Evolutionary conservation across 2,329 filamentous ascomycete species (phyloP).

Genomic region (Arthroderma sp.): DNA sequence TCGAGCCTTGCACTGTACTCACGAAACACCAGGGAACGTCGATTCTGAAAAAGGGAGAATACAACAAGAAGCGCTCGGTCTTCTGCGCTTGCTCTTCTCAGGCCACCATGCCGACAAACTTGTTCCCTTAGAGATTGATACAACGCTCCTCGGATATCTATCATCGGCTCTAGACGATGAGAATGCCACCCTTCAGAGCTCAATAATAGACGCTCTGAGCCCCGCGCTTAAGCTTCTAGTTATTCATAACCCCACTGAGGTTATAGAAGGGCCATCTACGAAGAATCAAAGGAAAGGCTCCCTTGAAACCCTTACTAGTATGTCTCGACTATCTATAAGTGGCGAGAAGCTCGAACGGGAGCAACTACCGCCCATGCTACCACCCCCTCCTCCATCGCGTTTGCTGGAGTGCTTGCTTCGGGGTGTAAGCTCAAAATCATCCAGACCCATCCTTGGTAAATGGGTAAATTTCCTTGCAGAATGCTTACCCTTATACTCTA

Average conservation of each 20-base stretch:
- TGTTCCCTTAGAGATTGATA: conserved; percentile 47
- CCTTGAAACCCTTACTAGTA: conserved; percentile 27
- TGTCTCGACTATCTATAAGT: conserved; percentile 33
- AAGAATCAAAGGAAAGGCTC: conserved; percentile 27
- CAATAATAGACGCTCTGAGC: conserved; percentile 66
- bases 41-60: conserved; percentile 49
- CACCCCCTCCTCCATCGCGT: conserved; percentile 46
- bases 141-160: conserved; percentile 56
- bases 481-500: conserved; percentile 69
- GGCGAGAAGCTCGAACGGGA: conserved; percentile 31
- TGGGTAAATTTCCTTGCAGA: conserved; percentile 81
- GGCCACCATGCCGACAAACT: conserved; percentile 27
- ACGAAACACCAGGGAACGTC: conserved; percentile 16
- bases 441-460: conserved; percentile 68
- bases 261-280: conserved; percentile 17
- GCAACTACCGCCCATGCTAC: conserved; percentile 27
- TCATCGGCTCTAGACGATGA: conserved; percentile 45
- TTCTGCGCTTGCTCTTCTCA: conserved; percentile 41
- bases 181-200: conserved; percentile 60
- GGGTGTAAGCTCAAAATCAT: conserved; percentile 62
- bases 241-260: conserved; percentile 22
- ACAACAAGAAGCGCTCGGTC: conserved; percentile 55
- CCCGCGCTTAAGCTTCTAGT: conserved; percentile 53
- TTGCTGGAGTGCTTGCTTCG: conserved; percentile 67
- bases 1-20: conserved; percentile 3